These are phyloP conservation scores for Pachysandra terminalis DNA, from an alignment of 164 flowering plant species.

Conservation along the genomic window DNA sequence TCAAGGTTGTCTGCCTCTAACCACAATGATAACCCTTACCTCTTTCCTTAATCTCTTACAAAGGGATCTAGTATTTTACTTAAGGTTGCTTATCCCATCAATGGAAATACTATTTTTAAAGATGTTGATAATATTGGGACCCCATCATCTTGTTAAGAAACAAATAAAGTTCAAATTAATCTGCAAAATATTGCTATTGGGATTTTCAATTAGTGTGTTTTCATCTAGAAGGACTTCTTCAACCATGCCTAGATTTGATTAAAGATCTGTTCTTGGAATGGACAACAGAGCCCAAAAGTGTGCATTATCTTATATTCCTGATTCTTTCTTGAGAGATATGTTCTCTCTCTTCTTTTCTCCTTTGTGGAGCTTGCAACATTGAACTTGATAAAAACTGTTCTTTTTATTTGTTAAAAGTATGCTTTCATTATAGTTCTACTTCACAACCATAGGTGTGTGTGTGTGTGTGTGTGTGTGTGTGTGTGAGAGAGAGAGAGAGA, in stretches of 20 bases:
- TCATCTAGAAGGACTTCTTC: neutral
- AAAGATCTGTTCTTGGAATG: conserved; percentile 2
- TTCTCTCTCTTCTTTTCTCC: neutral
- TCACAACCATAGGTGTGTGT: no score
- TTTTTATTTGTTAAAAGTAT: no score
- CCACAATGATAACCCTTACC: conserved; percentile 12
- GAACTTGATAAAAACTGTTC: neutral
- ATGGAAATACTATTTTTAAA: neutral
- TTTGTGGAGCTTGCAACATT: neutral
- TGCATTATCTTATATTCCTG: neutral
- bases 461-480: no score
- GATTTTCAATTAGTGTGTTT: neutral
- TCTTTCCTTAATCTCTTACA: conserved; percentile 14
- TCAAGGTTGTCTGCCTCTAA: conserved; percentile 16
- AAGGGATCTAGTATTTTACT: neutral
- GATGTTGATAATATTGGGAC: neutral
- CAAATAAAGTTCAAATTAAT: neutral
- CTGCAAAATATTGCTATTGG: conserved; percentile 5
- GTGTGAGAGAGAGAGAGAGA: no score
- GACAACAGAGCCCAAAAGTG: conserved; percentile 12
- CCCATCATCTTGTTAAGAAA: neutral
- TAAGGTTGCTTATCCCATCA: neutral
- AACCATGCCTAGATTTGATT: neutral
- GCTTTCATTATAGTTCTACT: no score
- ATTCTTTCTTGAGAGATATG: neutral